These are phyloP conservation scores for Cymbopogon citratus DNA, from an alignment of 176 grass and related monocot species.

Conservation along the genomic window DNA sequence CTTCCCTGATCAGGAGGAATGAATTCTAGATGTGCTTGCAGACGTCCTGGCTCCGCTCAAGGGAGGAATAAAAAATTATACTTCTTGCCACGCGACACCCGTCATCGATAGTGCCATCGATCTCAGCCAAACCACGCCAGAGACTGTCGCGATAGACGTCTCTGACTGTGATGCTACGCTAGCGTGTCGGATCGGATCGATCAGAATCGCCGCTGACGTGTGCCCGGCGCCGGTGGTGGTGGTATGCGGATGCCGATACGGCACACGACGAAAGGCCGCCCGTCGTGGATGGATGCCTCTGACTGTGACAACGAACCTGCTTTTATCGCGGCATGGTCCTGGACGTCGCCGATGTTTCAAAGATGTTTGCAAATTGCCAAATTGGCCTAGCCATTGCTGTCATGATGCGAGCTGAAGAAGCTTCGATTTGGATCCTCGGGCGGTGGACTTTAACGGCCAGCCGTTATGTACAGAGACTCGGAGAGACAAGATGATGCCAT, in stretches of 20 bases:
- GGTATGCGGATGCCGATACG: neutral
- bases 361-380: neutral
- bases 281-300: constrained; percentile 1
- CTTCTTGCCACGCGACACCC: neutral
- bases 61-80: neutral
- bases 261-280: neutral
- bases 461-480: neutral
- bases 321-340: neutral
- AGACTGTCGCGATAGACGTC: neutral
- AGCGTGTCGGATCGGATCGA: neutral
- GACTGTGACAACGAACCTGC: neutral
- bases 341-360: neutral
- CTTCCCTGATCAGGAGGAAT: neutral
- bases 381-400: neutral
- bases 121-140: neutral
- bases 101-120: neutral
- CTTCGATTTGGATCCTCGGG: neutral
- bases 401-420: neutral
- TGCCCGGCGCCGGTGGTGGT: no score
- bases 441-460: neutral
- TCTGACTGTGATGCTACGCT: neutral
- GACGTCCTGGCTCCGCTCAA: neutral
- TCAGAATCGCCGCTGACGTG: neutral
- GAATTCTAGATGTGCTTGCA: neutral
- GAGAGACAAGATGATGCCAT: neutral